Conservation (phyloP, 768 basidiomycete species). For the Rhizopogon salebrosus region DNA sequence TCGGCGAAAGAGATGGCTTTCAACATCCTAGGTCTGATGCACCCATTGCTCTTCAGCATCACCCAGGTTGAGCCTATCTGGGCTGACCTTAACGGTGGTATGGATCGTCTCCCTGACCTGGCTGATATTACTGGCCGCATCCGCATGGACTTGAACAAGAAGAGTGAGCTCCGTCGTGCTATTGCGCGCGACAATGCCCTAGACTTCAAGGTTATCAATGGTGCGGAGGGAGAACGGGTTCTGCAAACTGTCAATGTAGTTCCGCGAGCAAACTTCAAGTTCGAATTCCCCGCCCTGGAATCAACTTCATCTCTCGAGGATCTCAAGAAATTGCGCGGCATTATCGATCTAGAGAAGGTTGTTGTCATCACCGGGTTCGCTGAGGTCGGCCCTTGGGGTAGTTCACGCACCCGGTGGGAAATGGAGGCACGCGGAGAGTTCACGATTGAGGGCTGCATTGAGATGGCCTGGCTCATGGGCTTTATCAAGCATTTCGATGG, state of each 20-base stretch:
- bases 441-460: conserved; percentile 96
- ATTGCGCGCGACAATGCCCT: conserved; percentile 91
- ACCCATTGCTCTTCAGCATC: conserved; percentile 97
- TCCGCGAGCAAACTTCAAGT: conserved; percentile 97
- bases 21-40: conserved; percentile 99
- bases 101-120: conserved; percentile 94
- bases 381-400: conserved; percentile 98
- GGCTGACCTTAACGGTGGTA: conserved; percentile 97
- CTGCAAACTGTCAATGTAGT: conserved; percentile 89
- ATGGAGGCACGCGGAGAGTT: conserved; percentile 98
- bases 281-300: conserved; percentile 89
- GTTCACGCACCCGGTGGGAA: conserved; percentile 97
- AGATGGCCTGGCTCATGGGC: conserved; percentile 99
- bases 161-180: conserved; percentile 89
- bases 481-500: conserved; percentile 99
- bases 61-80: conserved; percentile 99
- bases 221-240: conserved; percentile 87
- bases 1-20: conserved; percentile 99
- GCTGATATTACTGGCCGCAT: conserved; percentile 89
- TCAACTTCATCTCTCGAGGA: conserved; percentile 62
- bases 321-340: conserved; percentile 73
- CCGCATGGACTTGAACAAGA: conserved; percentile 73
- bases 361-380: conserved; percentile 95
- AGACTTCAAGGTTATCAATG: conserved; percentile 91
- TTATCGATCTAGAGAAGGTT: conserved; percentile 95